Conservation (phyloP, 1,139 yeast species). For the Eremothecium sinecaudum region DNA sequence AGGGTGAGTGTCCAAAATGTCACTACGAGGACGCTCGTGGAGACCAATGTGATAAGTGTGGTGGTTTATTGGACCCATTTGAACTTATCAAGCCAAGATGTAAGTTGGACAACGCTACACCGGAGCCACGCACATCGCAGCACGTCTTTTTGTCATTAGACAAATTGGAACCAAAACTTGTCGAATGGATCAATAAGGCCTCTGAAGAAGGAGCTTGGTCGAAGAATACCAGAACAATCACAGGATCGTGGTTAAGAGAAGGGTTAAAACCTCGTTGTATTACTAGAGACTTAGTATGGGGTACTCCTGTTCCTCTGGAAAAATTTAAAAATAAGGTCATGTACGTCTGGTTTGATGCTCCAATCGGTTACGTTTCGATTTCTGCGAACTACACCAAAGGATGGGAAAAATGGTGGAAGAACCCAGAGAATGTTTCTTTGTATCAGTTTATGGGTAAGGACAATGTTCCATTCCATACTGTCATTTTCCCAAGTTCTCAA, state of each 20-base stretch:
- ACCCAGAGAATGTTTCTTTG: conserved; percentile 73
- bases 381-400: conserved; percentile 85
- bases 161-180: conserved; percentile 67
- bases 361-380: conserved; percentile 91
- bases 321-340: conserved; percentile 78
- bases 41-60: conserved; percentile 98
- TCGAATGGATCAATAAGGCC: conserved; percentile 61
- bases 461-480: conserved; percentile 97
- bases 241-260: conserved; percentile 86
- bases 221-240: conserved; percentile 76
- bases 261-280: conserved; percentile 93
- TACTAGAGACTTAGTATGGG: conserved; percentile 96
- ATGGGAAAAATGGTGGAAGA: conserved; percentile 88
- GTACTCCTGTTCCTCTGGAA: conserved; percentile 91
- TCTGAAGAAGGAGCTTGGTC: conserved; percentile 80
- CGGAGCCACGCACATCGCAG: conserved; percentile 70
- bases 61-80: conserved; percentile 77
- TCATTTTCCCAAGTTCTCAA: conserved; percentile 88
- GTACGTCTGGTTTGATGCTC: conserved; percentile 98
- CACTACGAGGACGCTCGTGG: conserved; percentile 95
- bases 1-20: conserved; percentile 96
- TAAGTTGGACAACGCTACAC: conserved; percentile 77
- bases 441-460: conserved; percentile 99
- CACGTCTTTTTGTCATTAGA: conserved; percentile 79
- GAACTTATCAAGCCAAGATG: conserved; percentile 92